phyloP scores from a whole-genome alignment of 371 early-diverging fungal genomes.

The Rhizomucor pusillus region DNA sequence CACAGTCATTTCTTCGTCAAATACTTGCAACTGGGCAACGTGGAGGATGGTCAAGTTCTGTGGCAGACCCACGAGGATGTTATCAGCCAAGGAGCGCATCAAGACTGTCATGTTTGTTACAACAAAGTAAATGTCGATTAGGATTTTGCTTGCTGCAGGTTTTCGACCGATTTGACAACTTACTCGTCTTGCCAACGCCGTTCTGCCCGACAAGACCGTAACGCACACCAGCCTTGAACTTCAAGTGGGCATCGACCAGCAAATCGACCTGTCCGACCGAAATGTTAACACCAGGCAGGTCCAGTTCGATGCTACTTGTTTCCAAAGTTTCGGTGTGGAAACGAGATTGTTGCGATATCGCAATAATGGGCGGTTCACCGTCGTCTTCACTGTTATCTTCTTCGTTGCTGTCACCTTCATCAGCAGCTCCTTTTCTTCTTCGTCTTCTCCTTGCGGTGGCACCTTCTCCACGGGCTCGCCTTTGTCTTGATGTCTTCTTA shows the following conservation, averaged over 20 bases:
- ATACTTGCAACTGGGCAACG: slow-evolving; percentile 71
- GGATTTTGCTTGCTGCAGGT: too few relatives aligned
- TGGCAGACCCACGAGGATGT: slow-evolving; percentile 77
- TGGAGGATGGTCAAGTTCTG: slow-evolving; percentile 73
- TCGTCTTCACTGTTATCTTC: slow-evolving; percentile 8
- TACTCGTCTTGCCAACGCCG: slow-evolving; percentile 89
- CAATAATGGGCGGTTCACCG: slow-evolving; percentile 50
- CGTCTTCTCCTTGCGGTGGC: neutral
- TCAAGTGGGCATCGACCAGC: slow-evolving; percentile 64
- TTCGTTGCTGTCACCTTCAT: slow-evolving; percentile 28
- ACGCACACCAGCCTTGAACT: slow-evolving; percentile 57
- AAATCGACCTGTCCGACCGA: slow-evolving; percentile 60
- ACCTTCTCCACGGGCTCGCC: neutral
- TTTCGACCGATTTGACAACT: too few relatives aligned
- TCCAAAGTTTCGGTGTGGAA: slow-evolving; percentile 82
- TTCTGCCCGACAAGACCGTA: slow-evolving; percentile 87
- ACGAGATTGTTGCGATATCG: slow-evolving; percentile 82
- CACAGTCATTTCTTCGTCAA: slow-evolving; percentile 48
- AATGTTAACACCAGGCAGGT: slow-evolving; percentile 74
- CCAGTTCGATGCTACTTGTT: slow-evolving; percentile 56
- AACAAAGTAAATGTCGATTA: too few relatives aligned
- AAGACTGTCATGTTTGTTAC: too few relatives aligned
- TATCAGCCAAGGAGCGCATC: slow-evolving; percentile 69
- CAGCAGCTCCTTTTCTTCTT: neutral
- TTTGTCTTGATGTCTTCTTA: slow-evolving; percentile 4